phyloP scores from a whole-genome alignment of 2,329 filamentous ascomycete genomes.

The Sporothrix curviconia region DNA sequence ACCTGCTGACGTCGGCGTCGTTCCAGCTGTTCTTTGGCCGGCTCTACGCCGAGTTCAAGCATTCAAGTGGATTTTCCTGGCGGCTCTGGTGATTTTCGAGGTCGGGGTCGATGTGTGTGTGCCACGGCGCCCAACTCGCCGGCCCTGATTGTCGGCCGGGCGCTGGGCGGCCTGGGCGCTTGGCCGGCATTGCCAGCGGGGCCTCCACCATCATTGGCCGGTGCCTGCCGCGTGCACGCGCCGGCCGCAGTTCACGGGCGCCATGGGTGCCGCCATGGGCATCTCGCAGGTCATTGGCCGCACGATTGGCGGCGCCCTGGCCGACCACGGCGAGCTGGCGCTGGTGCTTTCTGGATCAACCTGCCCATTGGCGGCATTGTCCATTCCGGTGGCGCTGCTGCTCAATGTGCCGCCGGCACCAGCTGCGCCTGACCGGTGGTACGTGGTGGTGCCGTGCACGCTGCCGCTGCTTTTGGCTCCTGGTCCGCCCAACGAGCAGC shows the following conservation, averaged over 20 bases:
- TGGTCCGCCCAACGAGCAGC: neutral
- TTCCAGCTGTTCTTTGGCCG: slow-evolving; percentile 34
- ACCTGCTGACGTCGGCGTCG: slow-evolving; percentile 16
- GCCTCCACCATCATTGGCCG: slow-evolving; percentile 30
- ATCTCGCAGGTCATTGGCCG: slow-evolving; percentile 31
- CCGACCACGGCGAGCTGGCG: slow-evolving; percentile 31
- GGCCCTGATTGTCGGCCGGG: slow-evolving; percentile 36
- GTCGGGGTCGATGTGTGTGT: slow-evolving; percentile 34
- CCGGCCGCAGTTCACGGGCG: slow-evolving; percentile 29
- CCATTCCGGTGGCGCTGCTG: slow-evolving; percentile 25
- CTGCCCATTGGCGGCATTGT: slow-evolving; percentile 31
- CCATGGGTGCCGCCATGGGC: slow-evolving; percentile 32
- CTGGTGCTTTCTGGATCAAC: slow-evolving; percentile 37
- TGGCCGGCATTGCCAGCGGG: slow-evolving; percentile 34
- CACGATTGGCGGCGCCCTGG: slow-evolving; percentile 33
- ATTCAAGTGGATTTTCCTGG: slow-evolving; percentile 28
- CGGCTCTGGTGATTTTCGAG: slow-evolving; percentile 30
- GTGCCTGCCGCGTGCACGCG: slow-evolving; percentile 28
- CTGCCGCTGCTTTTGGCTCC: no score
- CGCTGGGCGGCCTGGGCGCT: slow-evolving; percentile 34
- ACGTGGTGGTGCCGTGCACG: no score
- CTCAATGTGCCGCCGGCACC: slow-evolving; percentile 23
- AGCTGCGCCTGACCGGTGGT: neutral
- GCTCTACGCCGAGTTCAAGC: slow-evolving; percentile 34
- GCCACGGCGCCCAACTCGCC: slow-evolving; percentile 33